Conservation (phyloP, 768 basidiomycete species). For the Porphyrellus cyaneotinctus region DNA sequence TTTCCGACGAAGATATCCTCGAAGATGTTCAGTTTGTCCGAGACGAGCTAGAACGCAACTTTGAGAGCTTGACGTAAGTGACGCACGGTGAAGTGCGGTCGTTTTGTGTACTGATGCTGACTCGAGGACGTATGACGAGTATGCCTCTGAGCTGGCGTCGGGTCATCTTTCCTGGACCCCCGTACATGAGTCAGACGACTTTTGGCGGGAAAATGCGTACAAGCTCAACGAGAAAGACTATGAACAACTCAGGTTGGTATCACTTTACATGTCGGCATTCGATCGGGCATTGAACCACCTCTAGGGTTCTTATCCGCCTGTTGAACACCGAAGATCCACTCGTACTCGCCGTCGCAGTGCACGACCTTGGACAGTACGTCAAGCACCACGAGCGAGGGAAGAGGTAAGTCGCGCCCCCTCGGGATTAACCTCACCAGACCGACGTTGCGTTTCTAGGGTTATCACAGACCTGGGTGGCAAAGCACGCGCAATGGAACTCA, state of each 20-base stretch:
- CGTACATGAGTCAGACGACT: slow-evolving; percentile 92
- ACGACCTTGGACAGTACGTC: slow-evolving; percentile 93
- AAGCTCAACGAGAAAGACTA: slow-evolving; percentile 83
- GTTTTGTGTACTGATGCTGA: slow-evolving; percentile 1
- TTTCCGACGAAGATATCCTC: slow-evolving; percentile 91
- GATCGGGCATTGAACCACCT: not conserved
- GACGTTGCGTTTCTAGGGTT: slow-evolving; percentile 40
- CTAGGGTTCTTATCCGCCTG: slow-evolving; percentile 69
- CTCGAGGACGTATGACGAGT: slow-evolving; percentile 91
- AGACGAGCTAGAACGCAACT: slow-evolving; percentile 79
- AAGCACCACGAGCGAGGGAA: slow-evolving; percentile 90
- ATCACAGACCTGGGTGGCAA: slow-evolving; percentile 87
- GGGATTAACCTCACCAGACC: not conserved
- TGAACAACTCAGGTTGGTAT: slow-evolving; percentile 73
- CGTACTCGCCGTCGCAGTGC: slow-evolving; percentile 87
- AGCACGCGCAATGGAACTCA: slow-evolving; percentile 83
- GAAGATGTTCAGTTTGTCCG: slow-evolving; percentile 88
- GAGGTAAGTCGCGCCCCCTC: slow-evolving; percentile 52
- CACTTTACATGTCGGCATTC: not conserved
- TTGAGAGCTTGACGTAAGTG: slow-evolving; percentile 86
- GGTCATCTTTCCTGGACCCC: slow-evolving; percentile 95
- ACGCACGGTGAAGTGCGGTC: not conserved
- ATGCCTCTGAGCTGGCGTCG: slow-evolving; percentile 82
- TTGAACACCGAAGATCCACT: slow-evolving; percentile 64
- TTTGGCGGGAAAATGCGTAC: slow-evolving; percentile 94